Percentiles rank a stretch among this genome's conserved stretches.
Conservation (phyloP, 2,329 filamentous ascomycete species). For the Neofusicoccum parvum region DNA sequence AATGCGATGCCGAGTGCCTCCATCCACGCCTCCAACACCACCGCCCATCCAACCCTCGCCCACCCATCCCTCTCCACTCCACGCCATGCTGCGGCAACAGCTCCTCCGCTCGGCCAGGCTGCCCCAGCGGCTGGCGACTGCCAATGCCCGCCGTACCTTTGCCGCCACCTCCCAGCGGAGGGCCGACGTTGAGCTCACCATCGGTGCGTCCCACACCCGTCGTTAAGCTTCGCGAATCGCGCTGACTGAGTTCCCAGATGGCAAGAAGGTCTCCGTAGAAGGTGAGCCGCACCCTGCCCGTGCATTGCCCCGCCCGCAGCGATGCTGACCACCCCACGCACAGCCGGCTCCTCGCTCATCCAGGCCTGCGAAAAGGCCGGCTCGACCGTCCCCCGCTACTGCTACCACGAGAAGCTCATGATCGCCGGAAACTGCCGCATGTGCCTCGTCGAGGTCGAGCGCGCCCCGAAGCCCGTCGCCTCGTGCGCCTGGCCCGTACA, state of each 20-base stretch:
- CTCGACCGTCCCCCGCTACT: conserved; percentile 90
- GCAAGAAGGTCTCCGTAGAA: conserved; percentile 97
- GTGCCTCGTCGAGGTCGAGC: conserved; percentile 98
- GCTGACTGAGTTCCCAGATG: conserved; percentile 62
- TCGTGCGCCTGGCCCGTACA: conserved; percentile 99
- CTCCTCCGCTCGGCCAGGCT: conserved; percentile 63
- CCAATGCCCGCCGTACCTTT: conserved; percentile 70
- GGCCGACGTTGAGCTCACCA: conserved; percentile 94
- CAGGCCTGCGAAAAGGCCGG: conserved; percentile 99
- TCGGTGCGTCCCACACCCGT: conserved; percentile 63
- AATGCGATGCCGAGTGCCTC: conserved; percentile 13
- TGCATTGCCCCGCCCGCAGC: conserved; percentile 23
- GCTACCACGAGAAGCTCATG: conserved; percentile 99
- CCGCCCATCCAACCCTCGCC: conserved; percentile 9
- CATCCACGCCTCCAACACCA: conserved; percentile 22
- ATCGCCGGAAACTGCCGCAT: conserved; percentile 99
- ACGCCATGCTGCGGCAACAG: conserved; percentile 65
- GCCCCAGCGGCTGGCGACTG: conserved; percentile 54
- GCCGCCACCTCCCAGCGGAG: conserved; percentile 74
- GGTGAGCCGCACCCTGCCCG: conserved; percentile 52
- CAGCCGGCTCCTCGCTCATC: conserved; percentile 94
- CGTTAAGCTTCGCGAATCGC: conserved; percentile 27
- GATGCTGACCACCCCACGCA: conserved; percentile 33
- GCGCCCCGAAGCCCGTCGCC: conserved; percentile 92
- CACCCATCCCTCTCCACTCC: conserved; percentile 16